phyloP scores from a whole-genome alignment of 163 green algal species.

The Chloroidium sp. region DNA sequence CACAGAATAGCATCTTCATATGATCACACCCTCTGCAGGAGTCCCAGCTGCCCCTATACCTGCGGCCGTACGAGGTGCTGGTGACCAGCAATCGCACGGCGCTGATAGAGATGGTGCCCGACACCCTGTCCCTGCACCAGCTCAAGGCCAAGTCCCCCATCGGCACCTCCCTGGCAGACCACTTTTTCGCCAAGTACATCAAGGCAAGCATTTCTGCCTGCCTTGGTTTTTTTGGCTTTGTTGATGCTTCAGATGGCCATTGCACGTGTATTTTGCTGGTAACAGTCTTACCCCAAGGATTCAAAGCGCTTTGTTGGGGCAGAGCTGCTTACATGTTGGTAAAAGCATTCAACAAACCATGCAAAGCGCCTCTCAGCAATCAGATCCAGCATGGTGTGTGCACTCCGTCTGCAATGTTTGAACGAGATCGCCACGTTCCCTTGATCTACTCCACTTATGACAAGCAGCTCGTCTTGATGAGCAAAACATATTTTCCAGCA shows the following conservation, averaged over 20 bases:
- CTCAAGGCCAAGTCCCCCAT: constrained; percentile 54
- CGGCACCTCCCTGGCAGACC: constrained; percentile 57
- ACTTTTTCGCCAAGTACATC: constrained; percentile 72
- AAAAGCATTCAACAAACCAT: too few relatives aligned
- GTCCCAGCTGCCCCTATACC: constrained; percentile 78
- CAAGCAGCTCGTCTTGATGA: too few relatives aligned
- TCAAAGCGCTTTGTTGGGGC: neutral
- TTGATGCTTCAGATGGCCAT: neutral
- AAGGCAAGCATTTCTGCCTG: constrained; percentile 4
- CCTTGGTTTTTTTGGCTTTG: constrained; percentile 1
- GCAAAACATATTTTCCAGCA: too few relatives aligned
- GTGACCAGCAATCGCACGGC: constrained; percentile 81
- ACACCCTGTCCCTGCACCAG: constrained; percentile 83
- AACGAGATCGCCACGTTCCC: too few relatives aligned
- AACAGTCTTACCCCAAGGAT: too few relatives aligned
- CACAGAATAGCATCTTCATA: too few relatives aligned
- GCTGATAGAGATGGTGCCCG: constrained; percentile 92
- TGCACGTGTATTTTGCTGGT: too few relatives aligned
- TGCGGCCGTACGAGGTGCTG: constrained; percentile 86
- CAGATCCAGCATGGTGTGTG: too few relatives aligned
- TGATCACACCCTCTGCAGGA: constrained; percentile 28
- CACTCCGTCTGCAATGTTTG: too few relatives aligned
- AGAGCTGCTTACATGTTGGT: too few relatives aligned
- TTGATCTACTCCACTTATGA: too few relatives aligned
- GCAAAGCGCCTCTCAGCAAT: too few relatives aligned